Evolutionary conservation across 345 rosid genomes (phyloP).

Genomic region (Acer campestre): DNA sequence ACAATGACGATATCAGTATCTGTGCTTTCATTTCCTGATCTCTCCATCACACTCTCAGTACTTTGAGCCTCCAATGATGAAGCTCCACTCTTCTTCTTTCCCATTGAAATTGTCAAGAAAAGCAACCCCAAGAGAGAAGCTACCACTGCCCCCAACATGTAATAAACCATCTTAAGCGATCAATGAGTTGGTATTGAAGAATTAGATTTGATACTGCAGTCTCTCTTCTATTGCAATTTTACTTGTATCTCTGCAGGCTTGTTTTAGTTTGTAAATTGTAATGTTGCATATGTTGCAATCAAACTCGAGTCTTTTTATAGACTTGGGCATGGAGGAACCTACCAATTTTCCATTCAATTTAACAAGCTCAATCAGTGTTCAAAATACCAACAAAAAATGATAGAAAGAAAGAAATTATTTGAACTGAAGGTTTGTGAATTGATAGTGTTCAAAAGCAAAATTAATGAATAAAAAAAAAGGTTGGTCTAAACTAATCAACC

Average conservation of each 20-base stretch:
- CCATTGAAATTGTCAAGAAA: constrained; percentile 1
- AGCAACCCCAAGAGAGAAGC: background rate
- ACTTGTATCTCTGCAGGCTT: background rate
- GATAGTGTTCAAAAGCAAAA: background rate
- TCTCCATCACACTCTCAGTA: background rate
- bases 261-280: background rate
- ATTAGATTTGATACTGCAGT: background rate
- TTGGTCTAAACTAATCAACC: too few species aligned
- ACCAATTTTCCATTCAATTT: background rate
- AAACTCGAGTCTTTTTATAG: background rate
- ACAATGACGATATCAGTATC: background rate
- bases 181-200: background rate
- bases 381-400: background rate
- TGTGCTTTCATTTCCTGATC: background rate
- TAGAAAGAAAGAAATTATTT: too few species aligned
- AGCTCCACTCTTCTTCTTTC: background rate
- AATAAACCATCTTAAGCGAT: constrained; percentile 4
- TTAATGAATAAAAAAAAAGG: too few species aligned
- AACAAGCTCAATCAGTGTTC: background rate
- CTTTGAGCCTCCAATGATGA: background rate
- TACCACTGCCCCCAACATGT: background rate
- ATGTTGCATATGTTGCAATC: background rate
- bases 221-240: background rate
- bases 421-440: background rate
- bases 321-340: background rate